phyloP scores from a whole-genome alignment of 768 basidiomycete genomes.

The Leccinum obscurum region DNA sequence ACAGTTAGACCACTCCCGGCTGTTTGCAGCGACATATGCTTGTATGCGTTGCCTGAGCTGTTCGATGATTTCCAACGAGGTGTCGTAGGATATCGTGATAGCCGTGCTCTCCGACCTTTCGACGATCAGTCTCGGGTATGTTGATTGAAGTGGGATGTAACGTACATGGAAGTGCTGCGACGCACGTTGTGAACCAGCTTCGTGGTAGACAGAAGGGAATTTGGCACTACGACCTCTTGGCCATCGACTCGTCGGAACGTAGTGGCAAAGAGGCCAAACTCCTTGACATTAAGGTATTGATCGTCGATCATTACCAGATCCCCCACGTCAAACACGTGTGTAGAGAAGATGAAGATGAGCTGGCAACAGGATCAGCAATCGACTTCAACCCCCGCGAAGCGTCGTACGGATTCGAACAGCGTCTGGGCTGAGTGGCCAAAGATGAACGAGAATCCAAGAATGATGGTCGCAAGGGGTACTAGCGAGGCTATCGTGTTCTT shows the following conservation, averaged over 20 bases:
- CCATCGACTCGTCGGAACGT: constrained; percentile 80
- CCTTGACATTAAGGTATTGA: constrained; percentile 49
- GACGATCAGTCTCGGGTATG: constrained; percentile 8
- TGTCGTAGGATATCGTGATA: constrained; percentile 65
- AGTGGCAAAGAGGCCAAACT: constrained; percentile 81
- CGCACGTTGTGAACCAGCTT: constrained; percentile 81
- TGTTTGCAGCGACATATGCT: constrained; percentile 60
- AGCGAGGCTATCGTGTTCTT: constrained; percentile 66
- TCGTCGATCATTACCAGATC: constrained; percentile 80
- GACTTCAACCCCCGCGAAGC: background rate
- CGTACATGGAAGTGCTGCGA: constrained; percentile 71
- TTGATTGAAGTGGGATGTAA: constrained; percentile 6
- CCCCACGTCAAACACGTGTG: constrained; percentile 84
- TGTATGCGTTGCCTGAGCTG: constrained; percentile 59
- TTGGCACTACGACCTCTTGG: constrained; percentile 77
- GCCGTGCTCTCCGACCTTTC: constrained; percentile 67
- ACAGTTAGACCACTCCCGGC: constrained; percentile 70
- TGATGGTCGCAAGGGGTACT: constrained; percentile 76
- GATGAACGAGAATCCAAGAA: constrained; percentile 83
- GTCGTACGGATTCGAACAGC: constrained; percentile 70
- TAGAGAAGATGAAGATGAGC: constrained; percentile 85
- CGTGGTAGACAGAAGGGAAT: constrained; percentile 64
- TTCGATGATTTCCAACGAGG: constrained; percentile 70
- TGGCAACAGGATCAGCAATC: constrained; percentile 25
- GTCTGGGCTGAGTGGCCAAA: constrained; percentile 82